phyloP scores from a whole-genome alignment of 2,329 filamentous ascomycete species.

The Capronia epimyces region DNA sequence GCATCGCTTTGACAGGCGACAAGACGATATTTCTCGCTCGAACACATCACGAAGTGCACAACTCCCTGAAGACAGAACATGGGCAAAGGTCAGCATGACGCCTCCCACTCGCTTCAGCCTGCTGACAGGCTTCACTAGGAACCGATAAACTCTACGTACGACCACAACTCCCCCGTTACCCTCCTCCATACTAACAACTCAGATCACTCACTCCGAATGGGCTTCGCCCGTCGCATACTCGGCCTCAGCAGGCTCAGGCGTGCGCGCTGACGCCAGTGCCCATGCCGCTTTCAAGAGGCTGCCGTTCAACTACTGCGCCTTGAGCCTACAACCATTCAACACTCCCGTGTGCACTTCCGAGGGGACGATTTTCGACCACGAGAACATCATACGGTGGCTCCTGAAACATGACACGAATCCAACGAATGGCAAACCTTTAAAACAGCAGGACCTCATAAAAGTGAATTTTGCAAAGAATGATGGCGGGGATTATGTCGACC shows the following conservation, averaged over 20 bases:
- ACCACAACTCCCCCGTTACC: neutral
- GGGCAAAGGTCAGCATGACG: slow-evolving; percentile 38
- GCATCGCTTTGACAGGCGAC: neutral
- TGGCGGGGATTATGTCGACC: slow-evolving; percentile 85
- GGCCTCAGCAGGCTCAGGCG: slow-evolving; percentile 67
- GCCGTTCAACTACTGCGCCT: slow-evolving; percentile 96
- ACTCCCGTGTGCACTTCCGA: slow-evolving; percentile 85
- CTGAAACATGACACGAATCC: slow-evolving; percentile 92
- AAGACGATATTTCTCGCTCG: neutral
- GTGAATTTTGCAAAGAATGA: slow-evolving; percentile 90
- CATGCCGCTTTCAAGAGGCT: slow-evolving; percentile 74
- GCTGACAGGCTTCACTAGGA: slow-evolving; percentile 33
- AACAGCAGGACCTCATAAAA: slow-evolving; percentile 77
- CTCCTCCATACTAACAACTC: slow-evolving; percentile 10
- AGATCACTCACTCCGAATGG: slow-evolving; percentile 98
- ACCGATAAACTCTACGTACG: slow-evolving; percentile 49
- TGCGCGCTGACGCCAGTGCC: slow-evolving; percentile 49
- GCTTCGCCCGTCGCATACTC: slow-evolving; percentile 83
- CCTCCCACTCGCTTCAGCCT: slow-evolving; percentile 17
- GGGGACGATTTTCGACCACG: slow-evolving; percentile 90
- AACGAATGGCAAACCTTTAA: slow-evolving; percentile 72
- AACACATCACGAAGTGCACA: neutral
- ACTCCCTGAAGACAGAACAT: slow-evolving; percentile 25
- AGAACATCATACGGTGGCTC: slow-evolving; percentile 89
- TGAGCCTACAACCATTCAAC: slow-evolving; percentile 89